A percentile compares a stretch with the other conserved stretches of the same genome.
phyloP scores from a whole-genome alignment of 148 eudicot genomes.

The Rhododendron kiyosumense region DNA sequence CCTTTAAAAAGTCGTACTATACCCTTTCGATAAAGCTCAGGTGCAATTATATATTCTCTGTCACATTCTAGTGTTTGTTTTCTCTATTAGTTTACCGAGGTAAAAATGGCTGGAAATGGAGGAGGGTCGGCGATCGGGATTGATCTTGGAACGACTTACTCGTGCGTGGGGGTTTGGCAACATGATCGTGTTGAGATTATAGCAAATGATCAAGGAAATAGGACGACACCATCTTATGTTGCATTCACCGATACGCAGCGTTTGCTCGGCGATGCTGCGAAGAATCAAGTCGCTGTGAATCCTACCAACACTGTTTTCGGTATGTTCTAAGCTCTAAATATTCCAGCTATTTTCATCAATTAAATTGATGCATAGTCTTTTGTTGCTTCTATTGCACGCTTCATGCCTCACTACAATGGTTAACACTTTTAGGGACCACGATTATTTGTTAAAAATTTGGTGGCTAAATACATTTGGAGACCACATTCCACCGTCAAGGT shows the following conservation, averaged over 20 bases:
- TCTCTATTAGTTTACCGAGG: neutral
- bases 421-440: too few relatives aligned
- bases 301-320: slow-evolving; percentile 17
- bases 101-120: slow-evolving; percentile 8
- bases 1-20: neutral
- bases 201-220: slow-evolving; percentile 13
- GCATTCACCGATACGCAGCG: slow-evolving; percentile 18
- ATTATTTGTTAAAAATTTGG: too few relatives aligned
- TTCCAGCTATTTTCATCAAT: neutral
- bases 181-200: slow-evolving; percentile 13
- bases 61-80: neutral
- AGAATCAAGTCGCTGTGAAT: slow-evolving; percentile 17
- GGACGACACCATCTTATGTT: slow-evolving; percentile 18
- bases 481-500: too few relatives aligned
- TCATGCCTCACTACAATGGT: too few relatives aligned
- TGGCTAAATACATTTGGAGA: too few relatives aligned
- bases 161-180: slow-evolving; percentile 11
- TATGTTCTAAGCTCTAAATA: neutral
- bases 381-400: neutral
- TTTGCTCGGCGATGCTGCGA: slow-evolving; percentile 11
- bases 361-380: too few relatives aligned
- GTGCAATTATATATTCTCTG: neutral
- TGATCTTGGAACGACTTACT: slow-evolving; percentile 4
- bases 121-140: slow-evolving; percentile 13
- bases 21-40: neutral